A percentile compares a stretch with the other conserved stretches of the same genome.
Evolutionary conservation across 495 filamentous ascomycete species (phyloP).

Genomic region (Letharia columbiana): DNA sequence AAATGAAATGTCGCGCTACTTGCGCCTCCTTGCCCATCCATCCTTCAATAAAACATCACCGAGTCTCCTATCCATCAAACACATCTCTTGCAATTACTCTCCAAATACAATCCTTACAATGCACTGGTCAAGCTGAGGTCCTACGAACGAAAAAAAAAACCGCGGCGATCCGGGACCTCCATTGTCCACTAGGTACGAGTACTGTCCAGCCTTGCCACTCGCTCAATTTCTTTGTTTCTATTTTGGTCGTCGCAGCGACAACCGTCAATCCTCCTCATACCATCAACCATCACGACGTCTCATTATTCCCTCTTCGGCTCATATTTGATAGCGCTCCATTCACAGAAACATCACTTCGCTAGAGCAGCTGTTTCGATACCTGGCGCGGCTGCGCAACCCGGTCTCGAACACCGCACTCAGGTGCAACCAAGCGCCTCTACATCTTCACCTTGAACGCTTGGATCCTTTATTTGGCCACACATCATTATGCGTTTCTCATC

Average conservation of each 20-base stretch:
- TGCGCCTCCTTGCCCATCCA: neutral
- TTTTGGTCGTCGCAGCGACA: slow-evolving; percentile 16
- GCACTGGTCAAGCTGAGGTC: slow-evolving; percentile 5
- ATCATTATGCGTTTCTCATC: slow-evolving; percentile 30
- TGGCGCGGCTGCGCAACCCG: slow-evolving; percentile 7
- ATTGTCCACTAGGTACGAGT: too few species aligned
- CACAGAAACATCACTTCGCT: neutral
- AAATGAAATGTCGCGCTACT: slow-evolving; percentile 3
- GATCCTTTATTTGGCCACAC: neutral
- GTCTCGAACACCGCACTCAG: slow-evolving; percentile 1
- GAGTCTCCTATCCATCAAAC: neutral
- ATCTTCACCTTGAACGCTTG: slow-evolving; percentile 1
- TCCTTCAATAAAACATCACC: neutral
- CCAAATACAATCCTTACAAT: slow-evolving; percentile 6
- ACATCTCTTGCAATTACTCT: neutral
- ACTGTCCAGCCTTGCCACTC: slow-evolving; percentile 13
- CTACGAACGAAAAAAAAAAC: neutral
- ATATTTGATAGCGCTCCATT: slow-evolving; percentile 1
- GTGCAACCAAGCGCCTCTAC: slow-evolving; percentile 5
- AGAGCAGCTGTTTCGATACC: neutral
- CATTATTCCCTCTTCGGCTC: neutral
- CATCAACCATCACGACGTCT: slow-evolving; percentile 1
- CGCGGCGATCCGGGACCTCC: neutral
- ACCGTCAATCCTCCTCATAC: slow-evolving; percentile 5
- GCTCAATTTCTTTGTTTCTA: slow-evolving; percentile 21